phyloP scores from a whole-genome alignment of 768 basidiomycete genomes.

The Hemileccinum rubropunctum region DNA sequence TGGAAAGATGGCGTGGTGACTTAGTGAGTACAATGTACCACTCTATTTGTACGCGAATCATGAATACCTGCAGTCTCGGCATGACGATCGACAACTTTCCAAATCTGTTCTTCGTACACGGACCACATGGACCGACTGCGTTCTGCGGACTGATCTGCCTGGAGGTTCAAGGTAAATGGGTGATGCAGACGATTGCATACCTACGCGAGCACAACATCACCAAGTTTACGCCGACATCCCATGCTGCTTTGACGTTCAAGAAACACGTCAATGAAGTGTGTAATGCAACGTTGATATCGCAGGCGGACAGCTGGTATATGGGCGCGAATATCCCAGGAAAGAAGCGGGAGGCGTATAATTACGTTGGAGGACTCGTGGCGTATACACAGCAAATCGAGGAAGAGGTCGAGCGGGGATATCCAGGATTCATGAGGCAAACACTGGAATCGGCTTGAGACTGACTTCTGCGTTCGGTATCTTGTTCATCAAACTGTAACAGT shows the following conservation, averaged over 20 bases:
- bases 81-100: too few species aligned
- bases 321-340: conserved; percentile 11
- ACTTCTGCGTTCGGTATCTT: too few species aligned
- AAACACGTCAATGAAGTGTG: conserved; percentile 5
- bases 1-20: conserved; percentile 12
- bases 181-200: conserved; percentile 9
- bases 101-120: too few species aligned
- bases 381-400: conserved; percentile 4
- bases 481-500: too few species aligned
- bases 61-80: too few species aligned
- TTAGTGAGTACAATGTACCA: conserved; percentile 6
- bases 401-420: conserved; percentile 11
- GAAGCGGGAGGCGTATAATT: conserved; percentile 10
- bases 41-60: too few species aligned
- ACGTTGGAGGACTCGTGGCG: not conserved
- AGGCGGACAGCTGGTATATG: conserved; percentile 4
- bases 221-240: conserved; percentile 10
- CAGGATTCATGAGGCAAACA: conserved; percentile 6
- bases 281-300: not conserved
- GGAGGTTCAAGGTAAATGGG: conserved; percentile 6
- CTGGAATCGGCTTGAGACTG: not conserved
- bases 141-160: conserved; percentile 8
- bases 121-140: conserved; percentile 6
- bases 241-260: conserved; percentile 10
- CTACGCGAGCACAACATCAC: conserved; percentile 10